Percentiles rank a stretch among this genome's conserved stretches.
These are phyloP conservation scores for Diddensiella caesifluorescens DNA, from an alignment of 805 yeast species.

Conservation along the genomic window DNA sequence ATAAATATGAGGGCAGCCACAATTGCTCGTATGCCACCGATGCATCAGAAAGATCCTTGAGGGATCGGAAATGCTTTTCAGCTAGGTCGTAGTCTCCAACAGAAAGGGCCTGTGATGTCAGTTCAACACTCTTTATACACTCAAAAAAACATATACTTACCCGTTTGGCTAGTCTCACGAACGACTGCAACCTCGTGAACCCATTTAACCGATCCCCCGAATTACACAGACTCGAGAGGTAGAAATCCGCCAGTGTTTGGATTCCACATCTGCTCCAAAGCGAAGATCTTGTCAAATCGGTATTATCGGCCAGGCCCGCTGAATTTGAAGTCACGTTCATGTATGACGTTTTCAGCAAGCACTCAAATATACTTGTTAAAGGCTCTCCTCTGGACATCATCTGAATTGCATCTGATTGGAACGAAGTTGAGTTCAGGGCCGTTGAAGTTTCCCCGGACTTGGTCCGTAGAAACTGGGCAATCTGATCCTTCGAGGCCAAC, in stretches of 20 bases:
- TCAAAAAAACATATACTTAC: no score
- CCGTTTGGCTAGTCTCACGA: conserved; percentile 7
- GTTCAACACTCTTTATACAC: no score
- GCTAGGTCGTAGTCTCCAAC: neutral
- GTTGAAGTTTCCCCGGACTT: conserved; percentile 43
- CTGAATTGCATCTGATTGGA: conserved; percentile 16
- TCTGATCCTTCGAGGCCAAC: conserved; percentile 57
- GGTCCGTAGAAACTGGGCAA: conserved; percentile 54
- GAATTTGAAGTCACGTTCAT: conserved; percentile 16
- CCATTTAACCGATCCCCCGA: conserved; percentile 1
- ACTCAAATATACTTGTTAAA: conserved; percentile 37
- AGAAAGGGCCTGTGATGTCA: neutral
- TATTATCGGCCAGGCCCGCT: neutral
- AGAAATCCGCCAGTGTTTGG: conserved; percentile 12
- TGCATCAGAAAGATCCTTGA: conserved; percentile 1
- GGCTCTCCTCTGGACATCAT: conserved; percentile 16
- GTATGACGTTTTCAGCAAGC: conserved; percentile 25
- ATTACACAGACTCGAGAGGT: conserved; percentile 5
- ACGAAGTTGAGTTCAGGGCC: conserved; percentile 13
- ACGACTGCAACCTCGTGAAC: conserved; percentile 6
- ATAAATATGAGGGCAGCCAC: conserved; percentile 16
- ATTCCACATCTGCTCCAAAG: conserved; percentile 23
- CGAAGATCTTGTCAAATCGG: conserved; percentile 12
- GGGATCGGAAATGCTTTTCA: neutral
- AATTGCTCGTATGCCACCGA: conserved; percentile 15